phyloP scores from a whole-genome alignment of 768 basidiomycete species.

The Kwoniella heveanensis region DNA sequence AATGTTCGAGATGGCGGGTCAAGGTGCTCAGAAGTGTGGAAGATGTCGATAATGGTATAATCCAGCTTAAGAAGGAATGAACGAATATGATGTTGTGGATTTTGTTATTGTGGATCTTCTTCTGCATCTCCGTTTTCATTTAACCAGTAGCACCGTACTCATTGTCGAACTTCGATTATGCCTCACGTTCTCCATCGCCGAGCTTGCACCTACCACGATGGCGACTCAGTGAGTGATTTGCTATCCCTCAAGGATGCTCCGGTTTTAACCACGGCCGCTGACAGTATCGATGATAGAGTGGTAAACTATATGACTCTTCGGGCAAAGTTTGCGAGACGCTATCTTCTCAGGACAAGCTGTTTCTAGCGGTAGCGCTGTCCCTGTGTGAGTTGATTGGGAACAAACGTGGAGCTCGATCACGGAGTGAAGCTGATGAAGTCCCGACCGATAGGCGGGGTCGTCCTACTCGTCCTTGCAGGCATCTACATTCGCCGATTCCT shows the following conservation, averaged over 20 bases:
- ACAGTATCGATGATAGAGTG: slow-evolving; percentile 17
- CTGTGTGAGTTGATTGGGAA: slow-evolving; percentile 27
- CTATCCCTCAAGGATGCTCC: too few relatives aligned
- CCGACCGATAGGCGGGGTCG: slow-evolving; percentile 20
- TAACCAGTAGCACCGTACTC: too few relatives aligned
- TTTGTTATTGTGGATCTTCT: too few relatives aligned
- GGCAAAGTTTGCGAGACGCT: slow-evolving; percentile 31
- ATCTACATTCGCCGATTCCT: slow-evolving; percentile 13
- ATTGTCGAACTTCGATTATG: slow-evolving; percentile 10
- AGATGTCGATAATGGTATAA: too few relatives aligned
- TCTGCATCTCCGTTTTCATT: too few relatives aligned
- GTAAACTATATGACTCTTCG: slow-evolving; percentile 28
- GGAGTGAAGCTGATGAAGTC: too few relatives aligned
- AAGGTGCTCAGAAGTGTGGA: background rate
- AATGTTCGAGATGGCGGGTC: slow-evolving; percentile 30
- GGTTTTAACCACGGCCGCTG: too few relatives aligned
- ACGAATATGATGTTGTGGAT: too few relatives aligned
- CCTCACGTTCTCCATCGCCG: background rate
- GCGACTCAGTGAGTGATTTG: slow-evolving; percentile 29
- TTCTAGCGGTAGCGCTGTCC: slow-evolving; percentile 23
- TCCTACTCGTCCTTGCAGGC: slow-evolving; percentile 15
- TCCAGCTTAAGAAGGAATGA: too few relatives aligned
- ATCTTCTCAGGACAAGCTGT: slow-evolving; percentile 28
- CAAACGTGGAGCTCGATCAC: too few relatives aligned
- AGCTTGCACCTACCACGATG: slow-evolving; percentile 25